Evolutionary conservation across 345 rosid species (phyloP).

Genomic region (Arabis alpina): DNA sequence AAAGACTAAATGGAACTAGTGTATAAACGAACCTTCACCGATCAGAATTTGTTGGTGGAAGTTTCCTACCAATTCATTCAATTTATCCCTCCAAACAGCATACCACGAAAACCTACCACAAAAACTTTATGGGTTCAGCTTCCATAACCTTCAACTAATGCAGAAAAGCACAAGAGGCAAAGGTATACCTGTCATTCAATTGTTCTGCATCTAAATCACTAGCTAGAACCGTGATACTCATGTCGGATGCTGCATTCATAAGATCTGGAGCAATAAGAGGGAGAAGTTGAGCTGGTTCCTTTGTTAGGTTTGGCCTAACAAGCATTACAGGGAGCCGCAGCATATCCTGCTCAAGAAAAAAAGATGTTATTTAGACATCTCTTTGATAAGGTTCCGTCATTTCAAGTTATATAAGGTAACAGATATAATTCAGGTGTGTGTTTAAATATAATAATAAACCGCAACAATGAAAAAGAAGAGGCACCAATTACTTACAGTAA

Average conservation of each 20-base stretch:
- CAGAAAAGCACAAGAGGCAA: constrained; percentile 25
- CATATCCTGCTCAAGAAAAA: constrained; percentile 56
- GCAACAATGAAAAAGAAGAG: constrained; percentile 21
- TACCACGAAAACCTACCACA: constrained; percentile 64
- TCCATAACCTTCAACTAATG: constrained; percentile 20
- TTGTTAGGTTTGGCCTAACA: constrained; percentile 55
- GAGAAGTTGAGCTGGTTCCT: constrained; percentile 47
- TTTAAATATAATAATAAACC: not conserved
- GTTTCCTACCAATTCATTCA: constrained; percentile 42
- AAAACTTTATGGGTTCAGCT: constrained; percentile 30
- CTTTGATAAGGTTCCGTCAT: constrained; percentile 7
- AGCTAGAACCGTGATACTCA: constrained; percentile 43
- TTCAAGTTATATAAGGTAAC: not conserved
- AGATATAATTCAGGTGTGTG: not conserved
- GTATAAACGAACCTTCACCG: constrained; percentile 50
- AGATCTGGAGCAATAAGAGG: constrained; percentile 47
- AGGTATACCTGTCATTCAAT: constrained; percentile 55
- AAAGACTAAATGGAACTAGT: constrained; percentile 12
- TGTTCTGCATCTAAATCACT: constrained; percentile 50
- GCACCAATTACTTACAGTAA: constrained; percentile 57
- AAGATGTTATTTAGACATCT: constrained; percentile 24
- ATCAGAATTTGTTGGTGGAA: constrained; percentile 44
- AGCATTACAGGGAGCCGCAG: constrained; percentile 75
- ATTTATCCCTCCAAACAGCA: constrained; percentile 56
- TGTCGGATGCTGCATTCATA: constrained; percentile 46